phyloP scores from a whole-genome alignment of 345 rosid genomes.

The Noccaea caerulescens region DNA sequence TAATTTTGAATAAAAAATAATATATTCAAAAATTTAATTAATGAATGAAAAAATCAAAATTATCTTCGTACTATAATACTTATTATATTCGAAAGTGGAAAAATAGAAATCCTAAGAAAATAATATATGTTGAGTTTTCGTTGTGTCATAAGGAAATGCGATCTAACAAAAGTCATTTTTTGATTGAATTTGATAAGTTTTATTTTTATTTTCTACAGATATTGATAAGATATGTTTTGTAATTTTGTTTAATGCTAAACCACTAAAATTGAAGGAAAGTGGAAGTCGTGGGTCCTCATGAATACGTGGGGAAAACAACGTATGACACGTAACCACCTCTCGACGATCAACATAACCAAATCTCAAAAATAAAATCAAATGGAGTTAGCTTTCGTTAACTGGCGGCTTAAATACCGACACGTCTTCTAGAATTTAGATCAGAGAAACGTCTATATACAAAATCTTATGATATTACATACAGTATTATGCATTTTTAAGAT shows the following conservation, averaged over 20 bases:
- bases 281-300: conserved; percentile 34
- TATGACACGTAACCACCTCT: conserved; percentile 19
- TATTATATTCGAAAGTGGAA: too few relatives aligned
- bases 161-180: conserved; percentile 20
- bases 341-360: conserved; percentile 5
- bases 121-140: not conserved
- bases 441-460: not conserved
- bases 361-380: not conserved
- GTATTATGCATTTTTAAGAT: not conserved
- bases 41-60: too few relatives aligned
- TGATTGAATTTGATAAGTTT: not conserved
- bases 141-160: not conserved
- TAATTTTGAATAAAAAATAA: too few relatives aligned
- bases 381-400: conserved; percentile 13
- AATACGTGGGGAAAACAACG: conserved; percentile 18
- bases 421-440: conserved; percentile 1
- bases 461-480: not conserved
- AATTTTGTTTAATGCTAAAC: conserved; percentile 16
- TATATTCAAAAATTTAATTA: too few relatives aligned
- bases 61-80: too few relatives aligned
- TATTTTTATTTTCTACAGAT: not conserved
- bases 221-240: conserved; percentile 28
- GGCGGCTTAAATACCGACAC: conserved; percentile 21
- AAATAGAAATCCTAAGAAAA: too few relatives aligned
- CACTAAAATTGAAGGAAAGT: conserved; percentile 33